Percentiles rank a stretch among this genome's conserved stretches.
phyloP scores from a whole-genome alignment of 306 rosid species.

The Inga oerstediana region DNA sequence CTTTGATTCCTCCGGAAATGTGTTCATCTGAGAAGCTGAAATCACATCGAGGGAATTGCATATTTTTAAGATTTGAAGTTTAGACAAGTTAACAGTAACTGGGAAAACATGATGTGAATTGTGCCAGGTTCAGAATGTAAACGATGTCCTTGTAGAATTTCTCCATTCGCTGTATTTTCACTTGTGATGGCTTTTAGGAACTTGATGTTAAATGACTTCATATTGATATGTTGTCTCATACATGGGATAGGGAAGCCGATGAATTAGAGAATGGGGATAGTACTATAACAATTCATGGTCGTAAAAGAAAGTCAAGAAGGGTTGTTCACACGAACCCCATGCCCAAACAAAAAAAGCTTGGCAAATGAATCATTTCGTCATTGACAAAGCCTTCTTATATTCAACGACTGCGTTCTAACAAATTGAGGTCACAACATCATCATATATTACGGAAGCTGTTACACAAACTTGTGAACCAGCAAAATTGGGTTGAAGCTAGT shows the following conservation, averaged over 20 bases:
- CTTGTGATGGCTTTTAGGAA: neutral
- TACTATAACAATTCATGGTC: neutral
- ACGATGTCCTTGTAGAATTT: neutral
- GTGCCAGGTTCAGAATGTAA: neutral
- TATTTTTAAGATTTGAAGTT: neutral
- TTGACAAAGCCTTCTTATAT: slow-evolving; percentile 62
- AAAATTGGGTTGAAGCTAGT: slow-evolving; percentile 63
- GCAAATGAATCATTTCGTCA: slow-evolving; percentile 42
- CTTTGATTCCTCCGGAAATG: neutral
- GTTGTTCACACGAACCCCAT: neutral
- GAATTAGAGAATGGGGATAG: neutral
- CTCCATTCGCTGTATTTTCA: neutral
- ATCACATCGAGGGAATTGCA: neutral
- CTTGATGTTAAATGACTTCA: neutral
- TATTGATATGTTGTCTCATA: neutral
- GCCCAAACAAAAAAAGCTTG: slow-evolving; percentile 26
- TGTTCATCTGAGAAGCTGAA: neutral
- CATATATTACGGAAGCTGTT: slow-evolving; percentile 42
- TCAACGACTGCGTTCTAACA: slow-evolving; percentile 42
- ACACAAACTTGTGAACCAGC: slow-evolving; percentile 48
- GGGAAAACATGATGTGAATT: neutral
- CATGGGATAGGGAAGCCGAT: neutral
- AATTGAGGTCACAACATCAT: slow-evolving; percentile 53
- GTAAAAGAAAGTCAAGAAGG: slow-evolving; percentile 45
- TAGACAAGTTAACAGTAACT: neutral